Base-by-base conservation (phyloP, 768 basidiomycete species). In the Ramaria sp. region DNA sequence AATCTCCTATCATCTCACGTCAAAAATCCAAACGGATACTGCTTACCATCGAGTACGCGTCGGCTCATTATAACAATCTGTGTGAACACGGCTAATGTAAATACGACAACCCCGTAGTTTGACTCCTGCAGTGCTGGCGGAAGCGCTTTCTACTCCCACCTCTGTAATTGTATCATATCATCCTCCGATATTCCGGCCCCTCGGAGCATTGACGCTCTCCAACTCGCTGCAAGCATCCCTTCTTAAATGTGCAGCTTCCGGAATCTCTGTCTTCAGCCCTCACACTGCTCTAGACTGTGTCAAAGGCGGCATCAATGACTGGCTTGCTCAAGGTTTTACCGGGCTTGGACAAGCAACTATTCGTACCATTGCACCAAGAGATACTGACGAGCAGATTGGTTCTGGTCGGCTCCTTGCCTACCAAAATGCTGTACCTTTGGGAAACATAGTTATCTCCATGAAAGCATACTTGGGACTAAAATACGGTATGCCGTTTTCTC, bases 221-320 rank as follows among this genome's bases (percentile, higher is more conserved):
- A 85, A 85, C 60, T 80, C 91, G 0, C 73, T 97, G 9, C 92
- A 95, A 70, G 68, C 79, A 1, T 87, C 86, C 4, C 76, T 98
- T 22, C 78, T 98, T 5, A 78, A 74, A 55, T 90, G 93, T 60
- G 84, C 85, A 0, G 84, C 89, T 0, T 76, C 81, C 12, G 93
- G 93, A 0, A 84, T 97, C 56, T 87, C 86, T 1, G 78, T 97
- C 4, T 95, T 88, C 71, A 79, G 78, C 41, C 91, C 95, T 2
- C 95, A 98, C 70, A 91, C 88, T 0, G 81, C 91, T 0, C 77
- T 96, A 17, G 95, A 98, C 70, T 77, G 77, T n/a, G 82, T 88
- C 1, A 77, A 79, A 63, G 88, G 80, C 5, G 94, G 95, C 0
- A 80, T 95, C 53, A 96, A 95, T 65, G 91, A 94, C 70, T 96